Conservation (phyloP, 2,329 filamentous ascomycete genomes). For the Claviceps spartinae region DNA sequence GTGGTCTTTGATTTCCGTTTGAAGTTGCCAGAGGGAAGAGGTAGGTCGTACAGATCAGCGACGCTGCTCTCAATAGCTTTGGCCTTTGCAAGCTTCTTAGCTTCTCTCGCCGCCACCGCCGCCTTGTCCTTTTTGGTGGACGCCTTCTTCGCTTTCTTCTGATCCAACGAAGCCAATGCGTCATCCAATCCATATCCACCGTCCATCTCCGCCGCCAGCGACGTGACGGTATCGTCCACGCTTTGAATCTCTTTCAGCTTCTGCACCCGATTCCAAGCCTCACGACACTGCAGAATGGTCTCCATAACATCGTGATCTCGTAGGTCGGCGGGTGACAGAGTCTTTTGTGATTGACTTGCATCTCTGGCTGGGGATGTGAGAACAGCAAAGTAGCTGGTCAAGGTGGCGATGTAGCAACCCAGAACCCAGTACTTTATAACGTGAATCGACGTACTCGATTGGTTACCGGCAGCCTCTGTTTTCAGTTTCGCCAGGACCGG, state of each 20-base stretch:
- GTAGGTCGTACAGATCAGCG: slow-evolving; percentile 54
- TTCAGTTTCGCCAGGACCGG: slow-evolving; percentile 47
- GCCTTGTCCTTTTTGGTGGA: slow-evolving; percentile 23
- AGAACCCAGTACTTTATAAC: slow-evolving; percentile 67
- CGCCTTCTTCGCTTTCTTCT: slow-evolving; percentile 17
- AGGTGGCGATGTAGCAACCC: slow-evolving; percentile 70
- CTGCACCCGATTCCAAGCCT: slow-evolving; percentile 67
- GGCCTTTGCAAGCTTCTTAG: slow-evolving; percentile 31
- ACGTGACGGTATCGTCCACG: slow-evolving; percentile 11
- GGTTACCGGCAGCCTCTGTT: slow-evolving; percentile 36
- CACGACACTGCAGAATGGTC: slow-evolving; percentile 62
- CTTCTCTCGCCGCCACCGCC: slow-evolving; percentile 23
- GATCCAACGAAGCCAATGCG: slow-evolving; percentile 7
- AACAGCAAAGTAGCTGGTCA: slow-evolving; percentile 90
- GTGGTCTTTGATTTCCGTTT: slow-evolving; percentile 21
- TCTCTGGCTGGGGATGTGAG: slow-evolving; percentile 67
- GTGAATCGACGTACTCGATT: slow-evolving; percentile 38
- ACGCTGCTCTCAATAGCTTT: slow-evolving; percentile 57
- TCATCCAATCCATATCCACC: slow-evolving; percentile 11
- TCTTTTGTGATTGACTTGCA: slow-evolving; percentile 35
- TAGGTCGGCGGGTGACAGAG: slow-evolving; percentile 63
- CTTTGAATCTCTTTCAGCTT: slow-evolving; percentile 39
- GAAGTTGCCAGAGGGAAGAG: slow-evolving; percentile 34
- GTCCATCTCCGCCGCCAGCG: slow-evolving; percentile 14
- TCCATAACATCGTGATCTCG: slow-evolving; percentile 88